Percentiles rank a stretch among this genome's conserved stretches.
Evolutionary conservation across 2,329 filamentous ascomycete genomes (phyloP).

Genomic region (Colletotrichum sp.): DNA sequence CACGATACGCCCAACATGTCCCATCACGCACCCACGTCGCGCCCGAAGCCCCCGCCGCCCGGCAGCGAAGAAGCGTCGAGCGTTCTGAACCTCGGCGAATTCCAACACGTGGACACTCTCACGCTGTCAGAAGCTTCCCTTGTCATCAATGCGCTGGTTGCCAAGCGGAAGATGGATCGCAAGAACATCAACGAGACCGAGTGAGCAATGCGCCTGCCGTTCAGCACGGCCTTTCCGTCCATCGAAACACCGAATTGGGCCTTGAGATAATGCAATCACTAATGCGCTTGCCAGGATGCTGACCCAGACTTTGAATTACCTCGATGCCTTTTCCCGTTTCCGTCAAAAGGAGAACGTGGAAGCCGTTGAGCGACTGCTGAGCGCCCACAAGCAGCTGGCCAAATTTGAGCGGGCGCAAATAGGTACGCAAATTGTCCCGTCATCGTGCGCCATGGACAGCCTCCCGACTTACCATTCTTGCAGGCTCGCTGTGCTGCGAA

Average conservation of each 20-base stretch:
- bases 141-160: slow-evolving; percentile 87
- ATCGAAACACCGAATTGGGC: background rate
- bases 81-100: slow-evolving; percentile 88
- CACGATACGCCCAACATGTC: background rate
- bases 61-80: slow-evolving; percentile 88
- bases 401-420: slow-evolving; percentile 94
- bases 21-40: slow-evolving; percentile 52
- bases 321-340: slow-evolving; percentile 94
- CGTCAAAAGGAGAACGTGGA: slow-evolving; percentile 94
- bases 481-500: slow-evolving; percentile 91
- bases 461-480: background rate
- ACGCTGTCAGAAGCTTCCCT: slow-evolving; percentile 91
- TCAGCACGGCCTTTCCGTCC: background rate
- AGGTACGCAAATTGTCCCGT: slow-evolving; percentile 56
- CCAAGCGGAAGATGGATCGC: slow-evolving; percentile 78
- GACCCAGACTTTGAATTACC: slow-evolving; percentile 87
- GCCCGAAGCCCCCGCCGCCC: slow-evolving; percentile 70
- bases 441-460: background rate
- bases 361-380: slow-evolving; percentile 87
- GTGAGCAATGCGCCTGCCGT: slow-evolving; percentile 51
- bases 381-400: slow-evolving; percentile 78
- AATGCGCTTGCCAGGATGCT: slow-evolving; percentile 64
- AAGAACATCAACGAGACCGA: slow-evolving; percentile 86
- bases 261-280: background rate
- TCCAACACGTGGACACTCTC: slow-evolving; percentile 88